Base-by-base conservation (phyloP, 768 basidiomycete genomes). In the Sarcodon aspratus region DNA sequence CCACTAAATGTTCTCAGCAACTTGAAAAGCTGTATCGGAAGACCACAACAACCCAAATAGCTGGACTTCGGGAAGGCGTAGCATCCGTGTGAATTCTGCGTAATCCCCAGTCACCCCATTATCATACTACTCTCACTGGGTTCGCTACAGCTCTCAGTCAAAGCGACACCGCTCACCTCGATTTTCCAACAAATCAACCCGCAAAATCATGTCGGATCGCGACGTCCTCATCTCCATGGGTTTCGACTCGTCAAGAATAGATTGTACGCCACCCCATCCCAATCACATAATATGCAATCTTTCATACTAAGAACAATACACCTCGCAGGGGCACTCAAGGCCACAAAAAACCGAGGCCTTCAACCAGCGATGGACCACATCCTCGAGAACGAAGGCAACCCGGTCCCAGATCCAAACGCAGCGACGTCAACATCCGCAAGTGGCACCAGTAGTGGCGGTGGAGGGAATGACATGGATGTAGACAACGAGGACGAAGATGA, bases 321-420 rank as follows among this genome's bases (percentile, higher is more conserved):
- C 15, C 31, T 40, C 54, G 45, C 57, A 95, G 92, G 92, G 93
- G 93, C 93, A 4, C 64, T 95, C 50, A 83, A 82, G 56, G 87
- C 88, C 6, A 96, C 92, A 8, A 75, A 72, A 34, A 80, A 80
- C 55, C 76, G 85, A 31, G 95, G 93, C 3, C 70, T 98, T 0
- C 94, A 96, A 61, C 85, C 84, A 7, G 87, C 86, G 17, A 87
- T 93, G 85, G 93, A 96, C 58, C 83, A 87, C 63, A 69, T 96
- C 35, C 66, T 96, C 35, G 85, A 82, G 63, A 76, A 97, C 59
- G 82, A 87, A 46, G 77, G 78, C 6, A 70, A 90, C 50, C 71
- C 82, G 1, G 69, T 95, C 9, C 90, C 93, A 9, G 78, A 85
- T 60, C 63, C 78, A 4, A 65, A 66, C 21, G 62, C 65, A 11